A percentile compares a stretch with the other conserved stretches of the same genome.
Evolutionary conservation across 2,329 filamentous ascomycete species (phyloP).

Genomic region (Xenoacremonium recifei): DNA sequence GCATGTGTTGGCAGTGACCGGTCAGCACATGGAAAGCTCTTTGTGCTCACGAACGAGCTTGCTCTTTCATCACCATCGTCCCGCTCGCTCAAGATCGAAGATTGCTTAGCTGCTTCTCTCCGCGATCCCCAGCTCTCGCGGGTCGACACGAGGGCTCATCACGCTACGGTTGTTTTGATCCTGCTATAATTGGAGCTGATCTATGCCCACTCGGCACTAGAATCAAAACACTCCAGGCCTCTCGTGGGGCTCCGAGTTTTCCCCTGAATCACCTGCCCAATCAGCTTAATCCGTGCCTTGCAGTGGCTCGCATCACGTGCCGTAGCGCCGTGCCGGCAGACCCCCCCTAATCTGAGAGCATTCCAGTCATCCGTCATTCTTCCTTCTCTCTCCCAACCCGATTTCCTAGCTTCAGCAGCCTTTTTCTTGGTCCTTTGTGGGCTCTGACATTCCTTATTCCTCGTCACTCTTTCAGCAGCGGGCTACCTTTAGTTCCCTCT

Average conservation of each 20-base stretch:
- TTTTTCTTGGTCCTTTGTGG: conserved; percentile 12
- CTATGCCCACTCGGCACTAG: neutral
- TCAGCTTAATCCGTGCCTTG: neutral
- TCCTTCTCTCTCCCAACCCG: conserved; percentile 8
- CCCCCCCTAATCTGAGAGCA: neutral
- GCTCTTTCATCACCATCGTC: too few relatives aligned
- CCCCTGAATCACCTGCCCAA: neutral
- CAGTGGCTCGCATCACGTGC: neutral
- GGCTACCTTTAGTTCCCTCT: conserved; percentile 10
- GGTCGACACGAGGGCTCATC: too few relatives aligned
- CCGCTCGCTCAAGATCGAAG: too few relatives aligned
- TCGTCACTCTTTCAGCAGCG: conserved; percentile 22
- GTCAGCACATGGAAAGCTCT: too few relatives aligned
- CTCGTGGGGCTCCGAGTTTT: neutral
- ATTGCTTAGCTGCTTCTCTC: too few relatives aligned
- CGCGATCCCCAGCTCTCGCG: too few relatives aligned
- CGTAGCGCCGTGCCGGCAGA: neutral
- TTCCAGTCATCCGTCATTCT: conserved; percentile 9
- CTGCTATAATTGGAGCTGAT: conserved; percentile 1
- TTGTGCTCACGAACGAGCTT: too few relatives aligned
- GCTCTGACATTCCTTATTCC: conserved; percentile 19
- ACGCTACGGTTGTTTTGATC: neutral
- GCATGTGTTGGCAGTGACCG: too few relatives aligned
- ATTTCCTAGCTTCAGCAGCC: conserved; percentile 12
- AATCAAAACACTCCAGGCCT: neutral